phyloP scores from a whole-genome alignment of 148 eudicot species.

The Agrostemma githago region DNA sequence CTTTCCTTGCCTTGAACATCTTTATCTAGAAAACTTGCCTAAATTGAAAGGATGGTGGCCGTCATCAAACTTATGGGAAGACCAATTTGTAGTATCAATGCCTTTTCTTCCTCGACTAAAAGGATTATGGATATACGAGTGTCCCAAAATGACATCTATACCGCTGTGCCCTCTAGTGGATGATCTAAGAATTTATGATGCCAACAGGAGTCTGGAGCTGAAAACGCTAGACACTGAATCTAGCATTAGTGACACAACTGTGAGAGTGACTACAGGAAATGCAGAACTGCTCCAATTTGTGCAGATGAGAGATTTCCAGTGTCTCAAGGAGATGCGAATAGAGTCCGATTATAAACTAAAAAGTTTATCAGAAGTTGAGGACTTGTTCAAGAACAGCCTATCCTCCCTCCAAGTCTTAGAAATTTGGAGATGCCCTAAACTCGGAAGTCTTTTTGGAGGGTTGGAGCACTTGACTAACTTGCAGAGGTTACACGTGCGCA shows the following conservation, averaged over 20 bases:
- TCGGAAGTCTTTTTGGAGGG: background rate
- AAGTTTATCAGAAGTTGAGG: background rate
- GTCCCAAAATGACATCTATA: background rate
- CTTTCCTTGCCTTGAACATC: background rate
- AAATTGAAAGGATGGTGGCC: background rate
- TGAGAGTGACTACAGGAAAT: background rate
- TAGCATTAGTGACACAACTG: background rate
- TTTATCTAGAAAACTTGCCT: background rate
- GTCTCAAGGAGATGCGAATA: background rate
- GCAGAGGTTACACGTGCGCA: background rate
- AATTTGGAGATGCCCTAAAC: background rate
- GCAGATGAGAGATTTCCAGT: background rate
- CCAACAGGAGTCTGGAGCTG: background rate
- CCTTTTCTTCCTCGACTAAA: background rate
- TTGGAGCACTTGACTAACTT: background rate
- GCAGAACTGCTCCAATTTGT: background rate
- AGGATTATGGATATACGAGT: background rate
- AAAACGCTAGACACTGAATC: background rate
- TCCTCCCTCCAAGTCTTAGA: background rate
- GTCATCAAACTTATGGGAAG: background rate
- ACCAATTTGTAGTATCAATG: background rate
- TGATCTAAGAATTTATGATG: background rate
- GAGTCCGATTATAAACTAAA: background rate
- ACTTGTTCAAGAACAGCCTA: background rate
- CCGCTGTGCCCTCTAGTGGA: background rate